A percentile compares a stretch with the other conserved stretches of the same genome.
Conservation (phyloP, 345 rosid genomes). For the Syzygium jambos region DNA sequence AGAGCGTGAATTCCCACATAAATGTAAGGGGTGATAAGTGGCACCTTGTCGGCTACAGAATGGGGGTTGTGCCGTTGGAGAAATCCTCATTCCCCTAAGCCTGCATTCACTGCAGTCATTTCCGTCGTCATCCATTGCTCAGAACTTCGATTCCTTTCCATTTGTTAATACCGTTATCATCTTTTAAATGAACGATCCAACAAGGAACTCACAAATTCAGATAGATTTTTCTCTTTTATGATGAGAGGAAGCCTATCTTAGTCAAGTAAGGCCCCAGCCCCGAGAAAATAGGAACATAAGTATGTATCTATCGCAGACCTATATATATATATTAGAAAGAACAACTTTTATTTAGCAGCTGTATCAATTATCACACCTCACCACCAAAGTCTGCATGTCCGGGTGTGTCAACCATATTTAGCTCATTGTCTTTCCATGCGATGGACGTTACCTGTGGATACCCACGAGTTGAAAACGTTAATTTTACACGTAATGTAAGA, state of each 20-base stretch:
- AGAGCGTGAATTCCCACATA: not conserved
- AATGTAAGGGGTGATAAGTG: not conserved
- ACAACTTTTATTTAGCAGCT: not conserved
- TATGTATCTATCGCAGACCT: not conserved
- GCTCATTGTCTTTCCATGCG: conserved; percentile 82
- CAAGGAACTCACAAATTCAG: not conserved
- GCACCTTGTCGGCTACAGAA: not conserved
- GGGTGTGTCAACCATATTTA: conserved; percentile 98
- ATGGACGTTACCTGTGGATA: conserved; percentile 67
- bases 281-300: not conserved
- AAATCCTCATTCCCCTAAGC: not conserved
- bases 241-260: not conserved
- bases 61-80: not conserved
- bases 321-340: not conserved
- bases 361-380: conserved; percentile 48
- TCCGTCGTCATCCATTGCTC: not conserved
- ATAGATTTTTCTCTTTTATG: not conserved
- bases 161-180: not conserved
- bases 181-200: not conserved
- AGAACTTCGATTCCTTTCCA: not conserved
- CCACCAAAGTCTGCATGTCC: conserved; percentile 99
- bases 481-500: not conserved
- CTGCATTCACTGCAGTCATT: not conserved
- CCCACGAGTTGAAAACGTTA: not conserved
- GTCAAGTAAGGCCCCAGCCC: not conserved